A percentile compares a stretch with the other conserved stretches of the same genome.
phyloP scores from a whole-genome alignment of 371 early-diverging fungal genomes.

The Rhizopus arrhizus region DNA sequence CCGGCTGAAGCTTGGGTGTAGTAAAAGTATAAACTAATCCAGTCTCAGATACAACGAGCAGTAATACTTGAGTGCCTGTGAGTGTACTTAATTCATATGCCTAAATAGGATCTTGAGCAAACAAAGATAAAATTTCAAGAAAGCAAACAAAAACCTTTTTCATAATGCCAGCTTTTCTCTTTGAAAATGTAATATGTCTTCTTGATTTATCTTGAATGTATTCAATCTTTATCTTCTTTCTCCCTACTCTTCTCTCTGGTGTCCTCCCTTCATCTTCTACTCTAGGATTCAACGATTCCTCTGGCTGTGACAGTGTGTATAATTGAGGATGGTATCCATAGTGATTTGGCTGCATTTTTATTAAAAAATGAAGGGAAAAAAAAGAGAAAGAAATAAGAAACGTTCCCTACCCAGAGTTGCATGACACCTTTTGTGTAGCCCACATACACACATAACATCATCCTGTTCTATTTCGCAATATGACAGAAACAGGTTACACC shows the following conservation, averaged over 20 bases:
- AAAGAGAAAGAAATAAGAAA: not conserved
- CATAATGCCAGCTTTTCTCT: conserved; percentile 97
- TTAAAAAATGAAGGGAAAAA: not conserved
- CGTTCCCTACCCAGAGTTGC: not conserved
- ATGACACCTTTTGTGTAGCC: conserved; percentile 6
- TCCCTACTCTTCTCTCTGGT: conserved; percentile 65
- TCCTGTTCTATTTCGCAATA: conserved; percentile 2
- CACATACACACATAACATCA: not conserved
- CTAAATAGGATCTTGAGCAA: conserved; percentile 33
- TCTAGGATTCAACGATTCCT: not conserved
- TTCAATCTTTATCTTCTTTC: conserved; percentile 93
- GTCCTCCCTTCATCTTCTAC: conserved; percentile 39
- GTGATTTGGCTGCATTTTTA: not conserved
- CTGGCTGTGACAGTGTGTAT: not conserved
- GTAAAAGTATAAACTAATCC: conserved; percentile 98
- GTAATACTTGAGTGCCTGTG: conserved; percentile 95
- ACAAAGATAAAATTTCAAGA: not conserved
- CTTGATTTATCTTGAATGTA: conserved; percentile 91
- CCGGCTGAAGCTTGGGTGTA: conserved; percentile 92
- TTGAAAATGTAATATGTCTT: conserved; percentile 94
- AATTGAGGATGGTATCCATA: conserved; percentile 1
- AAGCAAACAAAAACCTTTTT: conserved; percentile 70
- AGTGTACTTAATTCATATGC: conserved; percentile 94
- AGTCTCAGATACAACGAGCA: conserved; percentile 93
- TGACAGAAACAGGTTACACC: not conserved